Conservation (phyloP, 129 eudicot genomes). For the Saussurea involucrata region DNA sequence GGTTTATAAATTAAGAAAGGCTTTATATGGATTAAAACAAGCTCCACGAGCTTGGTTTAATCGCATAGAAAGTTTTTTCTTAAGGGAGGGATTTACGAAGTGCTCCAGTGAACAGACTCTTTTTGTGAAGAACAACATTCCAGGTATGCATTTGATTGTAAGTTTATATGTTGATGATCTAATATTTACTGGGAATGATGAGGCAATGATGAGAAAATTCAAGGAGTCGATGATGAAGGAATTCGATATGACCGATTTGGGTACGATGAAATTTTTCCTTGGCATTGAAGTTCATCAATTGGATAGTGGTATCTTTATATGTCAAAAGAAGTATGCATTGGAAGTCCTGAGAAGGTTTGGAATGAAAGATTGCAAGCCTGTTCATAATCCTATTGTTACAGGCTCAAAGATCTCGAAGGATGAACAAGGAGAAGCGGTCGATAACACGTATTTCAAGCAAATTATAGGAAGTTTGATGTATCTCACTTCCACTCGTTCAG, state of each 20-base stretch:
- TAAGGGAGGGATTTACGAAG: neutral
- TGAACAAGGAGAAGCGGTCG: too few relatives aligned
- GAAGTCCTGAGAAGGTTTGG: neutral
- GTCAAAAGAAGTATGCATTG: neutral
- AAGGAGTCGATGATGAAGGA: neutral
- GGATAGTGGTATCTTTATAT: neutral
- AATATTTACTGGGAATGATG: neutral
- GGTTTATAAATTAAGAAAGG: neutral
- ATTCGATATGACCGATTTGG: neutral
- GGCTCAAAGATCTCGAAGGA: too few relatives aligned
- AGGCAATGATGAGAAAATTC: neutral
- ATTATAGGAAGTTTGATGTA: neutral
- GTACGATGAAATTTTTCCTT: neutral
- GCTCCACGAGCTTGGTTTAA: neutral
- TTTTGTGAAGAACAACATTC: neutral
- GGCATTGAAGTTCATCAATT: neutral
- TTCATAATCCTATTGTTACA: too few relatives aligned
- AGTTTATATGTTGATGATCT: neutral
- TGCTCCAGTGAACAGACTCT: neutral
- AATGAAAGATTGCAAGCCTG: neutral
- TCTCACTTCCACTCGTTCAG: neutral
- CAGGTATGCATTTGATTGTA: neutral
- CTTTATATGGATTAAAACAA: neutral
- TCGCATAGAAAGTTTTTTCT: neutral
- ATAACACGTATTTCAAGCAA: neutral